Evolutionary conservation across 805 yeast genomes (phyloP), one percentile per base, ranked within the genome.

Genomic region (Yarrowia sp.): DNA sequence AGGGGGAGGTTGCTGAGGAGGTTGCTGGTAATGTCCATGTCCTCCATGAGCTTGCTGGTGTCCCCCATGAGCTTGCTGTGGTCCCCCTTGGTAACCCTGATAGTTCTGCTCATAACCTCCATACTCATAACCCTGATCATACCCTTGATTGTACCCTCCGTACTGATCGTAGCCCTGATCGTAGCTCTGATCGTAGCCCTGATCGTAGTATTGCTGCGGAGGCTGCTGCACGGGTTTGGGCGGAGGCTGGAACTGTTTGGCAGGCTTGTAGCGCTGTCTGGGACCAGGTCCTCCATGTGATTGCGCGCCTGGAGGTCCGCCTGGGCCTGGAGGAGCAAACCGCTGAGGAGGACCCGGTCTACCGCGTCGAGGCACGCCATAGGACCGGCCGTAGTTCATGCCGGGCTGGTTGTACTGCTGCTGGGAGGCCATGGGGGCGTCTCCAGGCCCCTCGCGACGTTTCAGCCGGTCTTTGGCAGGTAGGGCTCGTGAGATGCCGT

Each of bases 141-240:
- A 43, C 5, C 64, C 64, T 50, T 58, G 64, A 9, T 36, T 11
- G n/a, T 38, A 22, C 22, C 35, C 14, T 26, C 55, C 58, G 8
- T 45, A 16, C 83, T 48, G 53, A 5, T 50, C 41, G 22, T 26
- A 35, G 12, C 52, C 65, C 52, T 59, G 65, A 32, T 43, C 52
- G 26, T 56, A 56, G n/a, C 63, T 52, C 35, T 59, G 65, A 45
- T 59, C 52, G 26, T 59, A 59, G 4, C 42, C 50, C 35, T 59
- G 65, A 16, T 59, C 42, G 42, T 59, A 45, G 35, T 45, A 35
- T 26, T 59, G 65, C 64, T 42, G 64, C 32, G 38, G 64, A 8
- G 64, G 52, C 52, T 22, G 49, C 40, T 38, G 59, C 4, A 35
- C 41, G n/a, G 59, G 59, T 10, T 53, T 56, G 38, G 65, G 65